These are phyloP conservation scores for Sanghuangporus weigelae DNA, from an alignment of 1,284 basidiomycete species.

Conservation along the genomic window DNA sequence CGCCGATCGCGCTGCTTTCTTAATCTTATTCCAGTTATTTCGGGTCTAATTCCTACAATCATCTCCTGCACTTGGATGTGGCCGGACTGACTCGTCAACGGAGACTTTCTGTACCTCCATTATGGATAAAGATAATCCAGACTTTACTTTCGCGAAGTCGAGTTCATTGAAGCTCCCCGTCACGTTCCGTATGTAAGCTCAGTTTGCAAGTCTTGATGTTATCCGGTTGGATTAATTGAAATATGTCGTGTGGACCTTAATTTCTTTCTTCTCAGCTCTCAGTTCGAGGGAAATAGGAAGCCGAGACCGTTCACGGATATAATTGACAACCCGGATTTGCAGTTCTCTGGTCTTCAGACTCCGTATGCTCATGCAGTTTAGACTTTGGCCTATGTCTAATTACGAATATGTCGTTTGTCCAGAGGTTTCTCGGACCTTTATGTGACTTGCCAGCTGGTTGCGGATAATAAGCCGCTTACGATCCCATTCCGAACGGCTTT, in stretches of 20 bases:
- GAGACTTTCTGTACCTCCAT: background rate
- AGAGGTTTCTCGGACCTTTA: conserved; percentile 87
- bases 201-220: background rate
- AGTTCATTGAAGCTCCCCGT: conserved; percentile 83
- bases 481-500: conserved; percentile 89
- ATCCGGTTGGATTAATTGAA: background rate
- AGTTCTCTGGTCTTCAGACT: conserved; percentile 70
- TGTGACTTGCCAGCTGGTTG: conserved; percentile 85
- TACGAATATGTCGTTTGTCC: conserved; percentile 12
- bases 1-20: too few species aligned
- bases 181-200: conserved; percentile 78
- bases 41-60: background rate
- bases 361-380: conserved; percentile 43
- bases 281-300: conserved; percentile 74
- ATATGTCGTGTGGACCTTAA: conserved; percentile 8
- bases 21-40: background rate
- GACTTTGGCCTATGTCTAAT: background rate
- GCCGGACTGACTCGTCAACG: background rate
- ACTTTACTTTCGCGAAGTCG: conserved; percentile 87
- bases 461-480: conserved; percentile 90
- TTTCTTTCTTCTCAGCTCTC: conserved; percentile 48
- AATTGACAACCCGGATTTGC: conserved; percentile 70
- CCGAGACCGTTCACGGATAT: conserved; percentile 70
- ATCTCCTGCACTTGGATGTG: background rate
- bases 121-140: conserved; percentile 76